Evolutionary conservation across 2,329 filamentous ascomycete genomes (phyloP), one percentile per base, ranked within the genome.

Genomic region (Apiospora saccharicola): DNA sequence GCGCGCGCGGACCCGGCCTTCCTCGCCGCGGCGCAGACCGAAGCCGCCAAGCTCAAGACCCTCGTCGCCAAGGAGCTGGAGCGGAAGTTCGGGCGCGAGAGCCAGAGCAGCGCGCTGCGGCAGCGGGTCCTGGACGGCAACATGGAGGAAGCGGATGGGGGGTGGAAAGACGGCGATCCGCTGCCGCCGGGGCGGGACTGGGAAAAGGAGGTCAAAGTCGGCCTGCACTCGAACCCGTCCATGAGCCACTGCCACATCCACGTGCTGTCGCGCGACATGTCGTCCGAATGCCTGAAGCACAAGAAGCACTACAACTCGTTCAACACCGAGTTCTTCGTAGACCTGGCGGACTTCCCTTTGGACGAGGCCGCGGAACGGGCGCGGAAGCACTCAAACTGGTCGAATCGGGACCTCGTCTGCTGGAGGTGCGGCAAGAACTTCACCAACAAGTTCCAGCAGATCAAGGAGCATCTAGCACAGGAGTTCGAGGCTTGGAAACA

Each of bases 211-310:
- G 87, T 98, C 68, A 88, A 90, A 69, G 88, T 91, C 26, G 96
- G 96, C 19, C 89, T 98, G 10, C 96, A 99, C 83, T 93, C 94
- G 3, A 90, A 92, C 76, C 96, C 96, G 3, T 95, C 92, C 71
- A 98, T 99, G 96, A 92, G 90, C 75, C 94, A 98, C 81, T 80
- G 98, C 71, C 96, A 99, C 82, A 87, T 98, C 4, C 96, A 99
- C 81, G 90, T 98, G 43, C 83, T 98, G 72, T 94, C 93, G 51
- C 86, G 90, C 24, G 96, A 99, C 80, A 92, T 94, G 86, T 87
- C 90, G 77, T 94, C 92, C 49, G 87, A 89, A 14, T 88, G 87
- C 67, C 76, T 98, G 82, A 94, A 92, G 83, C 91, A 96, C 79
- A 88, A 91, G 75, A 96, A 95, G 81, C 96, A 98, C 83, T 98